A percentile compares a stretch with the other conserved stretches of the same genome.
Conservation (phyloP, 140 eudicot genomes). For the Stevia rebaudiana region DNA sequence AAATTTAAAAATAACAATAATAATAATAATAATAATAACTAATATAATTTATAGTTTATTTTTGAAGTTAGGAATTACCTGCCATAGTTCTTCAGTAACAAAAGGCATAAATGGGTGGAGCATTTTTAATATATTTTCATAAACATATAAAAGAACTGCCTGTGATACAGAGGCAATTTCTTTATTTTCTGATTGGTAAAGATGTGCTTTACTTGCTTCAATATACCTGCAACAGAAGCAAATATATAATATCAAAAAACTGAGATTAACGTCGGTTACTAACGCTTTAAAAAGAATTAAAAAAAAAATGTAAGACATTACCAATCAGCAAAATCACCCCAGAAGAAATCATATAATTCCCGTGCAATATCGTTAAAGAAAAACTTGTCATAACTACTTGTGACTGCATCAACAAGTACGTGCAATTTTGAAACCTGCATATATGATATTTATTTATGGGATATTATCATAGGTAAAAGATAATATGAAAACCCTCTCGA, state of each 20-base stretch:
- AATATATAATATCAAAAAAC: not conserved
- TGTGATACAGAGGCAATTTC: conserved; percentile 55
- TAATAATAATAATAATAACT: not conserved
- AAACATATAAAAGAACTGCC: conserved; percentile 88
- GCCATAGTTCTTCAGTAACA: conserved; percentile 97
- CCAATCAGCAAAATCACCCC: conserved; percentile 99
- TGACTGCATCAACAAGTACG: conserved; percentile 74
- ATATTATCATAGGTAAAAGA: no score
- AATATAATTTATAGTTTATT: not conserved
- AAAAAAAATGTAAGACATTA: conserved; percentile 25
- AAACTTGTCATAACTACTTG: conserved; percentile 77
- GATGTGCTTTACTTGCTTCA: conserved; percentile 97
- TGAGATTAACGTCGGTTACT: not conserved
- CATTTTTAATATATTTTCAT: conserved; percentile 67
- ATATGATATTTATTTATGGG: not conserved
- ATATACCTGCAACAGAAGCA: conserved; percentile 55
- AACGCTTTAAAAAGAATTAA: not conserved
- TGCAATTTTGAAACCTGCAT: conserved; percentile 88
- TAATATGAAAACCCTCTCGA: no score
- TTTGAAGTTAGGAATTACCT: conserved; percentile 34
- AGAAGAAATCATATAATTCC: conserved; percentile 83
- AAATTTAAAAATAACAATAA: not conserved
- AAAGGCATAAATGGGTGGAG: conserved; percentile 97
- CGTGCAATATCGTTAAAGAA: conserved; percentile 91
- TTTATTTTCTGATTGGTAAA: conserved; percentile 56